These are phyloP conservation scores for Phytophthora megakarya DNA, from an alignment of 352 stramenopile species.

Conservation along the genomic window DNA sequence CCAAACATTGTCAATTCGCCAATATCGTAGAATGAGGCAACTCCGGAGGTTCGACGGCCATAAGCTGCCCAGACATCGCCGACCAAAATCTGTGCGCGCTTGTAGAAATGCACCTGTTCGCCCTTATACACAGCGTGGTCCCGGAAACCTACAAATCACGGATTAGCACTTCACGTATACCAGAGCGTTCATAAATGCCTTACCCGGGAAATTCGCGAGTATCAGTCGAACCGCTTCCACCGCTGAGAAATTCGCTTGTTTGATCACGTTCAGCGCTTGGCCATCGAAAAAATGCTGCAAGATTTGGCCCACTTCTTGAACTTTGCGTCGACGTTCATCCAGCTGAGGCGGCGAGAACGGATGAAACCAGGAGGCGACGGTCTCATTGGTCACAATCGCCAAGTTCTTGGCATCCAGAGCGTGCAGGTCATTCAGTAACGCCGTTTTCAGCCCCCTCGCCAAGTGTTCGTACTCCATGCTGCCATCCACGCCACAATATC, in stretches of 20 bases:
- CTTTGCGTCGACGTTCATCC: slow-evolving; percentile 64
- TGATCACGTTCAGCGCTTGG: slow-evolving; percentile 56
- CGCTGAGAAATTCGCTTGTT: slow-evolving; percentile 52
- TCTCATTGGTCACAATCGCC: slow-evolving; percentile 42
- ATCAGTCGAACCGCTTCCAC: slow-evolving; percentile 71
- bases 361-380: slow-evolving; percentile 64
- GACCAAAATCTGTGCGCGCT: slow-evolving; percentile 89
- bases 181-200: neutral
- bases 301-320: slow-evolving; percentile 62
- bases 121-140: slow-evolving; percentile 86
- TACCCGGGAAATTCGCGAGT: slow-evolving; percentile 71
- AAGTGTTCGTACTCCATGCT: slow-evolving; percentile 91
- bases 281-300: slow-evolving; percentile 55
- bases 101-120: slow-evolving; percentile 89
- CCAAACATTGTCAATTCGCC: slow-evolving; percentile 90
- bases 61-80: slow-evolving; percentile 90
- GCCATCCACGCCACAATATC: neutral
- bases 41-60: slow-evolving; percentile 46
- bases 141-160: slow-evolving; percentile 54
- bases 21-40: slow-evolving; percentile 82
- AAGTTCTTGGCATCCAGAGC: slow-evolving; percentile 67
- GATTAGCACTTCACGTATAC: neutral
- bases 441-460: slow-evolving; percentile 71
- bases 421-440: slow-evolving; percentile 56
- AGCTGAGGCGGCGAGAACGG: slow-evolving; percentile 65